These are phyloP conservation scores for Clarireedia homoeocarpa DNA, from an alignment of 2,329 filamentous ascomycete genomes.

Conservation along the genomic window DNA sequence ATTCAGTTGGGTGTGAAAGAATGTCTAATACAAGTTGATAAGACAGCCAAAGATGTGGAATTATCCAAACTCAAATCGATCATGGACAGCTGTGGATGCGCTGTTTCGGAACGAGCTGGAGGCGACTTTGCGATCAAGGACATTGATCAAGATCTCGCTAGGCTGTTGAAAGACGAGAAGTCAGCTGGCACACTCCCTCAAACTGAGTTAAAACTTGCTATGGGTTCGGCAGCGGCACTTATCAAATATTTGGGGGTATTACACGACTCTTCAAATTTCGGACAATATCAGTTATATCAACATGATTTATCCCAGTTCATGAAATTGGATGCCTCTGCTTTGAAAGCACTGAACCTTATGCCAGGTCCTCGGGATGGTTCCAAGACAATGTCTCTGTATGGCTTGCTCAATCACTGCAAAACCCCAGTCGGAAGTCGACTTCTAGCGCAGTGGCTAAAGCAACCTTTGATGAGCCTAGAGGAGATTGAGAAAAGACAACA, in stretches of 20 bases:
- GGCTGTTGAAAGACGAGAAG: constrained; percentile 80
- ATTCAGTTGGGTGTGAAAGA: constrained; percentile 96
- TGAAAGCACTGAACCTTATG: constrained; percentile 95
- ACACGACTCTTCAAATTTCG: constrained; percentile 89
- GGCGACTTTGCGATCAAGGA: constrained; percentile 81
- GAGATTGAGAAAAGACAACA: constrained; percentile 91
- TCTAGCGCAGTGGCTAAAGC: constrained; percentile 93
- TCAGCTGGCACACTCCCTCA: constrained; percentile 72
- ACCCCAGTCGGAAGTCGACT: constrained; percentile 86
- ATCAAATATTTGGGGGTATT: constrained; percentile 92
- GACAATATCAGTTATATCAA: constrained; percentile 94
- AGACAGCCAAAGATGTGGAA: constrained; percentile 77
- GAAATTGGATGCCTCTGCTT: constrained; percentile 91
- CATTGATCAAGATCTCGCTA: constrained; percentile 88
- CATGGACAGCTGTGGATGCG: constrained; percentile 85
- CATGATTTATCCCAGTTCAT: constrained; percentile 96
- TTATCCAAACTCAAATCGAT: constrained; percentile 80
- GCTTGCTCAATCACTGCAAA: constrained; percentile 93
- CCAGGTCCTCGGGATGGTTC: constrained; percentile 87
- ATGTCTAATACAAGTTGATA: constrained; percentile 77
- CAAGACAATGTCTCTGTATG: constrained; percentile 97
- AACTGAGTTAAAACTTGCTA: constrained; percentile 88
- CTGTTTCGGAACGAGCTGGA: constrained; percentile 70
- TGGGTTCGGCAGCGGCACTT: constrained; percentile 87
- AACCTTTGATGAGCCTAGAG: constrained; percentile 83